Conservation (phyloP, 2,329 filamentous ascomycete genomes). For the Xylariaceae sp. region DNA sequence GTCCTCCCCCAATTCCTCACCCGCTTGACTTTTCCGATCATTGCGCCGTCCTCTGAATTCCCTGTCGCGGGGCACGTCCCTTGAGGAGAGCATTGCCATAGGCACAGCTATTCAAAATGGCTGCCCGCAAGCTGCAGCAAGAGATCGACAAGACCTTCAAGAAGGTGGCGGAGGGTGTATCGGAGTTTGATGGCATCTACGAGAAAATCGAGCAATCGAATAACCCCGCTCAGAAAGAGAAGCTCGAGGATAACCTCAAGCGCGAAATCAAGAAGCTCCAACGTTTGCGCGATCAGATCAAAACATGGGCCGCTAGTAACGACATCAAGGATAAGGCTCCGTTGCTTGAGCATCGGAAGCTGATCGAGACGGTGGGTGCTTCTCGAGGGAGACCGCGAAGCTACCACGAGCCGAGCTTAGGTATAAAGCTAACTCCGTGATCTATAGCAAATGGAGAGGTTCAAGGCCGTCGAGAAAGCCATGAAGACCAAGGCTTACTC, state of each 20-base stretch:
- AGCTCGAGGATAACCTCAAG: constrained; percentile 95
- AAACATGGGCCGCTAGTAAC: constrained; percentile 97
- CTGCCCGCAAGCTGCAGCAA: constrained; percentile 91
- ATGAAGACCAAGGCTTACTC: constrained; percentile 99
- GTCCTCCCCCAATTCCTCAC: neutral
- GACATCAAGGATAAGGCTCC: constrained; percentile 99
- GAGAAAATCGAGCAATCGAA: constrained; percentile 93
- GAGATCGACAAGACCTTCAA: constrained; percentile 99
- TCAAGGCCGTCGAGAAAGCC: constrained; percentile 99
- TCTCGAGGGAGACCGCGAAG: constrained; percentile 1
- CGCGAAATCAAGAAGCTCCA: constrained; percentile 99
- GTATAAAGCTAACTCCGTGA: constrained; percentile 15
- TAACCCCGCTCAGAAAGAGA: constrained; percentile 95
- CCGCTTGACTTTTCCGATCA: neutral
- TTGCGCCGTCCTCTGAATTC: neutral
- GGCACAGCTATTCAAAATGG: constrained; percentile 57
- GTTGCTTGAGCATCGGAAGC: constrained; percentile 84
- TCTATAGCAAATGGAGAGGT: constrained; percentile 92
- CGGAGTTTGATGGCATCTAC: constrained; percentile 89
- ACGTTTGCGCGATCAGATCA: constrained; percentile 95
- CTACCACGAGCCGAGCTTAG: constrained; percentile 7
- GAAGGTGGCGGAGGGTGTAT: constrained; percentile 89
- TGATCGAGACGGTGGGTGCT: constrained; percentile 86
- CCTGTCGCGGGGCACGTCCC: neutral
- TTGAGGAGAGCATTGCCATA: constrained; percentile 10